Percentiles rank a stretch among this genome's conserved stretches.
Conservation (phyloP, 352 stramenopile species). For the Hyaloperonospora arabidopsidis region DNA sequence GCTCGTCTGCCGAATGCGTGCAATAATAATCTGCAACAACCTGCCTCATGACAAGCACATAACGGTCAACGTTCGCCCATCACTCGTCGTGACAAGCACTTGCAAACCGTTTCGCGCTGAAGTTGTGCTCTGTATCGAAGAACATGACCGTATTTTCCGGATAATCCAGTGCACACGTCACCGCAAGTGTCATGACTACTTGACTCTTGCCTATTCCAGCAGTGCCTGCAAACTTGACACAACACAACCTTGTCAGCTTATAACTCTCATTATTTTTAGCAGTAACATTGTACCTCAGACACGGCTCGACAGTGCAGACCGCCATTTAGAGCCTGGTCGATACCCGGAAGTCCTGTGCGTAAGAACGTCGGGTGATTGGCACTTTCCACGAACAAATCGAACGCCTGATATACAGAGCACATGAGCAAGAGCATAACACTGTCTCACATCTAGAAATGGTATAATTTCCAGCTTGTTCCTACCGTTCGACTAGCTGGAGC, state of each 20-base stretch:
- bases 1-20: conserved; percentile 24
- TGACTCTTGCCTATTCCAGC: conserved; percentile 73
- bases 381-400: conserved; percentile 73
- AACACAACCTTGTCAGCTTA: conserved; percentile 7
- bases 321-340: conserved; percentile 60
- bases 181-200: conserved; percentile 62
- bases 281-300: conserved; percentile 33
- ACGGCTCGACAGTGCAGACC: conserved; percentile 49
- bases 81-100: background rate
- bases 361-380: conserved; percentile 57
- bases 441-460: background rate
- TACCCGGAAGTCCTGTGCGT: conserved; percentile 45
- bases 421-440: background rate
- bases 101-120: conserved; percentile 58
- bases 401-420: conserved; percentile 32
- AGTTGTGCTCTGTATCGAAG: conserved; percentile 66
- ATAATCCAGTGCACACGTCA: conserved; percentile 62
- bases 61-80: background rate
- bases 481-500: conserved; percentile 40
- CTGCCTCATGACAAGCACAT: conserved; percentile 16
- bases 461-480: background rate
- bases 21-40: conserved; percentile 40
- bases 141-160: conserved; percentile 48
- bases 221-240: conserved; percentile 51
- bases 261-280: conserved; percentile 5